Evolutionary conservation across 2,329 filamentous ascomycete species (phyloP).

Genomic region (Scleromitrula shiraiana): DNA sequence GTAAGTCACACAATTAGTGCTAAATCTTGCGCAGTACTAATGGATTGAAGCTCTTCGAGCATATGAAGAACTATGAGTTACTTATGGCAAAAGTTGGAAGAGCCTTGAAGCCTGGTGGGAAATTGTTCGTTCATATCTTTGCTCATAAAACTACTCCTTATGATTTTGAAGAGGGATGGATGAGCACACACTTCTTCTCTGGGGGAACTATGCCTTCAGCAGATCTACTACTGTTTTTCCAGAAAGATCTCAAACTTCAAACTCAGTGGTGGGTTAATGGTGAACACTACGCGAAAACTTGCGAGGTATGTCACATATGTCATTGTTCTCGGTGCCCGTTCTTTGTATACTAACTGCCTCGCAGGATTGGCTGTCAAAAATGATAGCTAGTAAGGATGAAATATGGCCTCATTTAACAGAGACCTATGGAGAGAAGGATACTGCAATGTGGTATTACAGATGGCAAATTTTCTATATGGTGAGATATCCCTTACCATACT

Average conservation of each 20-base stretch:
- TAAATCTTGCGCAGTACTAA: constrained; percentile 5
- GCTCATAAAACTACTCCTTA: constrained; percentile 57
- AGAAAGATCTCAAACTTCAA: constrained; percentile 50
- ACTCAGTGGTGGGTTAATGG: constrained; percentile 67
- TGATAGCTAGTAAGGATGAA: constrained; percentile 48
- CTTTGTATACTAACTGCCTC: not conserved
- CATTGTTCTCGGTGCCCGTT: not conserved
- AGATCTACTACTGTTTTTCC: constrained; percentile 60
- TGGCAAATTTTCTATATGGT: constrained; percentile 70
- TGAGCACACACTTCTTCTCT: constrained; percentile 66
- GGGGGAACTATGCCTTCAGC: constrained; percentile 64
- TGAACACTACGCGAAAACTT: constrained; percentile 60
- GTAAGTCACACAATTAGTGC: constrained; percentile 23
- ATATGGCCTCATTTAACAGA: constrained; percentile 57
- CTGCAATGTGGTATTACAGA: constrained; percentile 56
- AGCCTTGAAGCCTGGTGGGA: constrained; percentile 53
- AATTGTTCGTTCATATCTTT: constrained; percentile 64
- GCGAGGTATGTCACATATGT: constrained; percentile 52
- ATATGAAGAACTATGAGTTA: constrained; percentile 68
- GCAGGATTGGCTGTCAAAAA: constrained; percentile 54
- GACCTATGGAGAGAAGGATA: constrained; percentile 55
- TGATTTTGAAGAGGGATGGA: constrained; percentile 65
- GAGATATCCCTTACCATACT: not conserved
- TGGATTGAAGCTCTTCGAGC: constrained; percentile 54
- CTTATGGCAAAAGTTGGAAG: constrained; percentile 55